Evolutionary conservation across 2,329 filamentous ascomycete species (phyloP), one percentile per base, ranked within the genome.

Genomic region (Plectosphaerella cucumerina): DNA sequence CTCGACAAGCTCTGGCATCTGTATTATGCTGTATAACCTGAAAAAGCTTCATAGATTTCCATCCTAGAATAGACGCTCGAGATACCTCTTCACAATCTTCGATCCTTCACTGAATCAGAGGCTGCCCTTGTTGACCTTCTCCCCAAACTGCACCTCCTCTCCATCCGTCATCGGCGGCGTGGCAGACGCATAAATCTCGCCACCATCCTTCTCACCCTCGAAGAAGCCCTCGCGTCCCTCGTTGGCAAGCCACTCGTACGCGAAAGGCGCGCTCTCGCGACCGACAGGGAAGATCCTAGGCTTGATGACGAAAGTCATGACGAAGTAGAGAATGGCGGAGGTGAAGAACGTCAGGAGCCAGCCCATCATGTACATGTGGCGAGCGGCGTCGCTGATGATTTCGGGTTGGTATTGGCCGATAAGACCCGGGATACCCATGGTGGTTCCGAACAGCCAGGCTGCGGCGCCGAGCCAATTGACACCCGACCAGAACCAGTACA

Each of bases 401-500:
- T 57, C 47, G 4, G 62, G 60, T 44, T 62, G 54, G 46, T 61
- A 63, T 42, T 60, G 51, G 2, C 59, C 62, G n/a, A 63, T 56
- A 4, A 64, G 56, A 12, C 62, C 62, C 1, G 62, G 62, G 9
- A 64, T 49, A 3, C 61, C 61, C 56, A 63, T 58, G 0, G 51
- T 55, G 2, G 54, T 57, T 4, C 62, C 62, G 0, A 55, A 50
- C 6, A 60, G 45, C 62, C 62, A 64, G n/a, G 62, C 55, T 10
- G 59, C 48, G 6, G 57, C 55, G 3, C 55, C 62, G 1, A 57
- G 35, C 60, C 61, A 60, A 56, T 69, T 69, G 44, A 65, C 58
- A 1, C 67, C 67, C 2, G 57, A 55, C 23, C 54, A 62, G 57
- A 66, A 69, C 54, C 61, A 66, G 53, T 70, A 70, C 1, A 63